Evolutionary conservation across 2,329 filamentous ascomycete species (phyloP), one percentile per base, ranked within the genome.

Genomic region (Didymella arachidicola): DNA sequence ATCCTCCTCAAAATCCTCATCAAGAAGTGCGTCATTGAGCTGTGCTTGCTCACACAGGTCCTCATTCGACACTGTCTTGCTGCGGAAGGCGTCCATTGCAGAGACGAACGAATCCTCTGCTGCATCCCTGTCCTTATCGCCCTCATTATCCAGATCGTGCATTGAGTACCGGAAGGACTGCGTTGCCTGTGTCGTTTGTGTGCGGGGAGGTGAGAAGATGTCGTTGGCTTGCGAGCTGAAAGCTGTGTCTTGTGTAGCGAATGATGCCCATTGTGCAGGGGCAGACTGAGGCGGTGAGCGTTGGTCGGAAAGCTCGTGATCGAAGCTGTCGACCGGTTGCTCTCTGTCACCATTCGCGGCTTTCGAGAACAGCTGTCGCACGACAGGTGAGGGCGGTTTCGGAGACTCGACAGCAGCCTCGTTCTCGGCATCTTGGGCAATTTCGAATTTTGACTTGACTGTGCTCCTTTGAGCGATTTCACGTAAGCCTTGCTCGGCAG

Each of bases 371-470:
- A 76, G 63, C 44, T 71, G 68, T 27, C 66, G 69, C 34, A 67
- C 65, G 12, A 69, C 63, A 18, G 72, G 71, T 27, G 72, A 70
- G 16, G 65, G 66, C n/a, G 62, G 57, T 8, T 53, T 56, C 7
- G 72, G 71, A 10, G 73, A 73, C 22, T 63, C 64, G 8, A 59
- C 39, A 8, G 66, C 65, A 5, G 64, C 56, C 18, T 67, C 53
- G 64, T 68, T 78, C 67, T 80, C 76, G 10, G 75, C 4, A 74
- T 89, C 86, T 67, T 85, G 82, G 27, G 86, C 84, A 48, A 88
- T 84, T 65, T 84, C 82, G 63, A 89, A 82, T 56, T 83, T 85
- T 10, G 88, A 82, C 60, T 84, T 86, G 8, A 86, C 82, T 42
- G 86, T 82, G 62, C 84, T 84, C 41, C 80, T 79, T 64, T 83